These are phyloP conservation scores for Closterium sp. DNA, from an alignment of 139 green algal species.

Conservation along the genomic window DNA sequence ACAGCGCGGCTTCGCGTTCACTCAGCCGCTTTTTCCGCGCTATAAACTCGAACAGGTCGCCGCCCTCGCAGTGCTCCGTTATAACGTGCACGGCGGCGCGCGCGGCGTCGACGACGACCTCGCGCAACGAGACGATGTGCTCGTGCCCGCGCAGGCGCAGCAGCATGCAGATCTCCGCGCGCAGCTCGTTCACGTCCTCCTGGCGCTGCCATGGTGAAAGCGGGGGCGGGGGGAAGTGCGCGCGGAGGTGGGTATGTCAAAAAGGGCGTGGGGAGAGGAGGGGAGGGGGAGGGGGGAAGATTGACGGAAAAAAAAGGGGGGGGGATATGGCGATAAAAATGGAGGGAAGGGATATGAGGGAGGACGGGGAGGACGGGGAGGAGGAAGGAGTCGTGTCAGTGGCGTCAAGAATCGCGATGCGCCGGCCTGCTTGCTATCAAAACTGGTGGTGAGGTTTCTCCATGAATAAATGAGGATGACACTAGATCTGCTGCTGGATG, in stretches of 20 bases:
- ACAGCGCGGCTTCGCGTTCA: slow-evolving; percentile 76
- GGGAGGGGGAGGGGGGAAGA: no score
- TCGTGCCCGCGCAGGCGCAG: not conserved
- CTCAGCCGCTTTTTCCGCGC: slow-evolving; percentile 67
- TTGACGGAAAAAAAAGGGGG: not conserved
- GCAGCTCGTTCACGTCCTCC: slow-evolving; percentile 91
- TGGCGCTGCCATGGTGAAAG: not conserved
- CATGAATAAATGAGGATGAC: no score
- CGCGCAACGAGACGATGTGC: not conserved
- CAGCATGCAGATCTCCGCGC: slow-evolving; percentile 71
- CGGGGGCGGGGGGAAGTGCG: no score
- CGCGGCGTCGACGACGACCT: not conserved
- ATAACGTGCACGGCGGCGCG: slow-evolving; percentile 53
- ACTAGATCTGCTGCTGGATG: no score
- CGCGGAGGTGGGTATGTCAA: not conserved
- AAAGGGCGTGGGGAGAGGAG: not conserved
- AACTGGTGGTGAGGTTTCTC: no score
- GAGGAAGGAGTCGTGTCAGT: not conserved
- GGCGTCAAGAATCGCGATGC: no score
- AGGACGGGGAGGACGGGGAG: not conserved
- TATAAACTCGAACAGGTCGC: slow-evolving; percentile 94
- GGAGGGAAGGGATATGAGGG: not conserved
- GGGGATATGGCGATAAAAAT: no score
- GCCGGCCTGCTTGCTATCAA: no score
- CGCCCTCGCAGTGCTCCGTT: slow-evolving; percentile 87